These are phyloP conservation scores for Pseudocercospora musae DNA, from an alignment of 2,329 filamentous ascomycete genomes.

Conservation along the genomic window DNA sequence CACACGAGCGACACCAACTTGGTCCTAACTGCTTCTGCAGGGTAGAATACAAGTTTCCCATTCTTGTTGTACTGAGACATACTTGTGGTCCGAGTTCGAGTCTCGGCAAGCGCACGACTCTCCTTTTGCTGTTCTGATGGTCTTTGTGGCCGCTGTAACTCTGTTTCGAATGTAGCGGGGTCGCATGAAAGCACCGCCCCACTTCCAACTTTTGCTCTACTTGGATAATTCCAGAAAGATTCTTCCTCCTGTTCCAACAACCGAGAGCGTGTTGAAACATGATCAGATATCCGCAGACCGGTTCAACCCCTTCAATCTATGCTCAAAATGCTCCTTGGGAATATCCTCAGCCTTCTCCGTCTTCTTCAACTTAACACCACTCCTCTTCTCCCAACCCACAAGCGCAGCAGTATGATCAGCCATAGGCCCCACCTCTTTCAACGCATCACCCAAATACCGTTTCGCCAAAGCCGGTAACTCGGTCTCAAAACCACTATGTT, in stretches of 20 bases:
- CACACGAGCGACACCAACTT: not conserved
- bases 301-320: constrained; percentile 29
- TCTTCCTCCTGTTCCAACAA: no score
- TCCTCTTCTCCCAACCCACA: constrained; percentile 38
- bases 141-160: no score
- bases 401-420: constrained; percentile 38
- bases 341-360: constrained; percentile 28
- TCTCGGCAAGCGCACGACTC: not conserved
- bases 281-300: constrained; percentile 15
- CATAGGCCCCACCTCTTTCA: constrained; percentile 31
- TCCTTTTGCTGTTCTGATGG: not conserved
- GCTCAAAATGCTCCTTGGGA: constrained; percentile 27
- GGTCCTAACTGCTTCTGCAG: not conserved
- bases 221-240: no score
- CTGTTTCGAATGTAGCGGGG: no score
- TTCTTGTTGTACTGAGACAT: not conserved
- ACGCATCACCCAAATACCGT: constrained; percentile 34
- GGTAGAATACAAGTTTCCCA: constrained; percentile 7
- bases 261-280: no score
- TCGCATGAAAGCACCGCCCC: no score
- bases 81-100: constrained; percentile 7
- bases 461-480: constrained; percentile 32
- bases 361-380: constrained; percentile 33
- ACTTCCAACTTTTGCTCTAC: no score
- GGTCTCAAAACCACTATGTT: constrained; percentile 33